Conservation (phyloP, 2,329 filamentous ascomycete species). For the Aspergillus sp. region DNA sequence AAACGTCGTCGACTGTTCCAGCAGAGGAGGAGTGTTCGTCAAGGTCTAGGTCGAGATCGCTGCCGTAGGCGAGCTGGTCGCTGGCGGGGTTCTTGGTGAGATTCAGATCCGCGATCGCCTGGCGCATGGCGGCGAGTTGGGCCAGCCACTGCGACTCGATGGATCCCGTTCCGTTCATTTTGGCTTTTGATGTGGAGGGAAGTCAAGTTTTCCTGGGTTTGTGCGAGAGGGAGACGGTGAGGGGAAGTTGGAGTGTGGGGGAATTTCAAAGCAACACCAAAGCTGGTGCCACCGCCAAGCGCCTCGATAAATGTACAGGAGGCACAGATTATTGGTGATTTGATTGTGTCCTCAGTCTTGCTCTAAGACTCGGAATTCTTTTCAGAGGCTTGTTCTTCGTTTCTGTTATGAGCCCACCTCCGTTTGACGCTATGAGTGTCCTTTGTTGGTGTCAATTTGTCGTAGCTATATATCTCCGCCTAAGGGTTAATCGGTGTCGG, state of each 20-base stretch:
- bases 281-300: too few species aligned
- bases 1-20: slow-evolving; percentile 76
- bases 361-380: too few species aligned
- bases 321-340: too few species aligned
- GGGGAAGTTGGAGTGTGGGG: not conserved
- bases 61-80: slow-evolving; percentile 52
- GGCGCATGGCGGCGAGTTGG: slow-evolving; percentile 83
- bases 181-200: slow-evolving; percentile 8
- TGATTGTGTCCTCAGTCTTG: too few species aligned
- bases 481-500: too few species aligned
- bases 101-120: slow-evolving; percentile 76
- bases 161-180: slow-evolving; percentile 24
- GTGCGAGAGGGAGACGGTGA: not conserved
- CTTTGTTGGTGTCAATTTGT: too few species aligned
- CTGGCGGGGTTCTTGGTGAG: slow-evolving; percentile 55
- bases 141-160: slow-evolving; percentile 74
- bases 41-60: slow-evolving; percentile 60
- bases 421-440: too few species aligned
- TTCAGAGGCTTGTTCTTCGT: too few species aligned
- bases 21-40: slow-evolving; percentile 67
- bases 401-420: too few species aligned
- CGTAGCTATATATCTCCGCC: too few species aligned
- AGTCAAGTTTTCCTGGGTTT: not conserved
- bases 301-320: too few species aligned
- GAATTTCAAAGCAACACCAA: not conserved